These are phyloP conservation scores for Tolypocladium tropicale DNA, from an alignment of 2,329 filamentous ascomycete genomes.

Conservation along the genomic window DNA sequence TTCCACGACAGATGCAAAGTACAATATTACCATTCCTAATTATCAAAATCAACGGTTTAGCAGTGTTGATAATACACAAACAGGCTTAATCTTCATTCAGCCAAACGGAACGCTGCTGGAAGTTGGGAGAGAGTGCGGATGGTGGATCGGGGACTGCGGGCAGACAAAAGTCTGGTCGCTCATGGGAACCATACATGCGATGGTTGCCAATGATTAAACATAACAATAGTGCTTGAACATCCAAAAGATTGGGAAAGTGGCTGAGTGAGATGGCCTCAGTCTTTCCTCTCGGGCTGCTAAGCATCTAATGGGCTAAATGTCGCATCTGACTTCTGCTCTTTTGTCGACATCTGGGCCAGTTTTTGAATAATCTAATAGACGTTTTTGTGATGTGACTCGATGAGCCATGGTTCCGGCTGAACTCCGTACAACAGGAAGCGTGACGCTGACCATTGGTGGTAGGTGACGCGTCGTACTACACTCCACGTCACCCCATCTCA, in stretches of 20 bases:
- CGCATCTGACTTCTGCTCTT: neutral
- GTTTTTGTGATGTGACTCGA: neutral
- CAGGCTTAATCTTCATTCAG: neutral
- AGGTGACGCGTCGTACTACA: neutral
- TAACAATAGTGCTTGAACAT: neutral
- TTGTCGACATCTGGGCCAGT: neutral
- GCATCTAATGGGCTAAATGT: too few relatives aligned
- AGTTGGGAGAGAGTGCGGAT: neutral
- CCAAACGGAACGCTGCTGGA: neutral
- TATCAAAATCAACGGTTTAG: neutral
- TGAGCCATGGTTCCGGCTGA: neutral
- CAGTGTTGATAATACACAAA: neutral
- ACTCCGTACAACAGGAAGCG: neutral
- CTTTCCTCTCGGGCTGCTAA: neutral
- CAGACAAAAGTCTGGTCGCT: neutral
- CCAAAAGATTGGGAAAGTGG: neutral
- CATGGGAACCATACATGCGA: neutral
- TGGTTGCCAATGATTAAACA: neutral
- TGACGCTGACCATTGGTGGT: neutral
- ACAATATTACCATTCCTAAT: neutral
- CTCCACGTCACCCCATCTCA: neutral
- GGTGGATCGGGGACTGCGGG: conserved; percentile 1
- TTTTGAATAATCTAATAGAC: neutral
- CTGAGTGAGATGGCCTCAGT: neutral
- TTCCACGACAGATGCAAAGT: too few relatives aligned